Base-by-base conservation (phyloP, 805 yeast genomes). In the Jamesozyma jinghongensis region DNA sequence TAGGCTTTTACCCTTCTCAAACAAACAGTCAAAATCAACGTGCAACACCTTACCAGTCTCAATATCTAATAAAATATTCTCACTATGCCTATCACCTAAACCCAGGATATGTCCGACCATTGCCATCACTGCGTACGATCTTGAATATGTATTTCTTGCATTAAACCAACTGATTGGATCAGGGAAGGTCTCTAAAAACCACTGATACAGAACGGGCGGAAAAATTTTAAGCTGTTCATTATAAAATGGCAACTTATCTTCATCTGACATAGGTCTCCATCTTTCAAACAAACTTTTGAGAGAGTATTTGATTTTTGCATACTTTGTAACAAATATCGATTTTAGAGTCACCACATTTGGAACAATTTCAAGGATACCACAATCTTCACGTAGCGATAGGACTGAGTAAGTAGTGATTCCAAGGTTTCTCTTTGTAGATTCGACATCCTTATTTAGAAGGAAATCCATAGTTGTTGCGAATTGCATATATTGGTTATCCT, bases 51-150 rank as follows among this genome's bases (percentile, higher is more conserved):
- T 77, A 1, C 98, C 98, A 3, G 79, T 73, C 32, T 70, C 73
- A 45, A 81, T 80, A 51, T 79, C 73, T 30, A 90, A 66, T 40
- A 92, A 63, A 17, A 92, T 76, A 54, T 92, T 92, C 55, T 92
- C 99, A 50, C 95, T 83, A 57, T 92, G 99, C 31, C 99, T 71
- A 61, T 92, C 99, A 19, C 99, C 99, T 37, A 92, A 70, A 7
- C 98, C 98, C 20, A 92, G 69, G 35, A 92, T 77, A 57, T 85
- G 85, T 0, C 99, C 98, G 4, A 90, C 95, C 69, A 92, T 86
- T 0, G 97, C 87, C 98, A 94, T 92, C 0, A 90, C 97, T 0
- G 97, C 96, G 20, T 83, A 69, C 0, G 95, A 78, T 40, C 94
- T 69, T 0, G 85, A 78, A 56, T 74, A 94, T 28, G 70, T 68